These are phyloP conservation scores for Saccharum officinarum DNA, from an alignment of 176 grass and related monocot species.

Conservation along the genomic window DNA sequence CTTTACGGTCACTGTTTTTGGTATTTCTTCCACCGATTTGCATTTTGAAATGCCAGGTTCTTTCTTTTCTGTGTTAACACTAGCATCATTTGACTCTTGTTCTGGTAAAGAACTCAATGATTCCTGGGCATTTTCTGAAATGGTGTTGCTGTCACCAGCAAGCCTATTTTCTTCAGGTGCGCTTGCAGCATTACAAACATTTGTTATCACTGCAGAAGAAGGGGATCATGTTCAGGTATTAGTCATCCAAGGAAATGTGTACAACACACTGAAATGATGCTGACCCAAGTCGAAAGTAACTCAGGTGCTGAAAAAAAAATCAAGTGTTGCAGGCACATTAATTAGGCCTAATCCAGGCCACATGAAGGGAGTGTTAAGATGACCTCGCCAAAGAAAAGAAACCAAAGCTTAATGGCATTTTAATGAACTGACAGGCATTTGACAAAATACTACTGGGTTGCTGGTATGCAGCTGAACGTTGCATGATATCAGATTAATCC, in stretches of 20 bases:
- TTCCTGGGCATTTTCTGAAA: constrained; percentile 35
- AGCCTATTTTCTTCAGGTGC: constrained; percentile 26
- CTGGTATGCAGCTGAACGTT: neutral
- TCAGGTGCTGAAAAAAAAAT: neutral
- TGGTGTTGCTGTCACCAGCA: constrained; percentile 34
- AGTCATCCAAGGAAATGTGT: neutral
- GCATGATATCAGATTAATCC: neutral
- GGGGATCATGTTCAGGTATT: neutral
- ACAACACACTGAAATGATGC: neutral
- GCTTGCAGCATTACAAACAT: constrained; percentile 23
- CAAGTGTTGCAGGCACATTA: neutral
- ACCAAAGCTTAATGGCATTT: neutral
- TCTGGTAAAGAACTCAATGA: constrained; percentile 34
- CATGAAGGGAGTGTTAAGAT: neutral
- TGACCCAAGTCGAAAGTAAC: neutral
- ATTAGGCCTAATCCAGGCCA: neutral
- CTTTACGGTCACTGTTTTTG: constrained; percentile 40
- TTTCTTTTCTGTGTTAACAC: constrained; percentile 62
- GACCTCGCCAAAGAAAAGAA: neutral
- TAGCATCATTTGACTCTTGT: constrained; percentile 60
- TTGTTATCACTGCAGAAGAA: constrained; percentile 30
- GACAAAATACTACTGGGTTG: neutral
- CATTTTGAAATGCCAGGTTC: constrained; percentile 51
- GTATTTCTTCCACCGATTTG: constrained; percentile 65
- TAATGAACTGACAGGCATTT: neutral